Evolutionary conservation across 768 basidiomycete species (phyloP).

Genomic region (Lentinula sp.): DNA sequence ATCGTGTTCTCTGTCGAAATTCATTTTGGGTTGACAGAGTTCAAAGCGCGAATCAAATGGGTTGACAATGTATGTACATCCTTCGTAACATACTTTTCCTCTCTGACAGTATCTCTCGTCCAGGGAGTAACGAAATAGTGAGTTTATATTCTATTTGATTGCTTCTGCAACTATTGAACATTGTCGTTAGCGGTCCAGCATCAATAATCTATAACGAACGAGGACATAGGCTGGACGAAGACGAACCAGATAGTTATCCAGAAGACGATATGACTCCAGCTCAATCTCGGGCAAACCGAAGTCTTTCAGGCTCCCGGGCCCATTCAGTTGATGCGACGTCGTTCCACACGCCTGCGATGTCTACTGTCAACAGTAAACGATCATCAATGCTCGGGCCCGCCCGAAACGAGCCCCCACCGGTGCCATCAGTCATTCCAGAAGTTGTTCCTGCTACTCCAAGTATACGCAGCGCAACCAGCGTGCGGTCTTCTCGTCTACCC

Average conservation of each 20-base stretch:
- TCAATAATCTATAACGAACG: constrained; percentile 80
- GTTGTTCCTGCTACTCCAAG: not conserved
- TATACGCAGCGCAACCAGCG: not conserved
- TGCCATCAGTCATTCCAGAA: not conserved
- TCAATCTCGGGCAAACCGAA: constrained; percentile 32
- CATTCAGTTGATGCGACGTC: constrained; percentile 40
- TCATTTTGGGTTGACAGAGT: constrained; percentile 78
- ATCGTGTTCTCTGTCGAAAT: constrained; percentile 83
- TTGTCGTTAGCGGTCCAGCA: constrained; percentile 58
- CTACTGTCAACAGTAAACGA: constrained; percentile 20
- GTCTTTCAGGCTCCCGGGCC: constrained; percentile 46
- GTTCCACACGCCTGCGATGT: constrained; percentile 18
- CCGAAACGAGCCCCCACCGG: constrained; percentile 10
- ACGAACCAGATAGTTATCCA: constrained; percentile 47
- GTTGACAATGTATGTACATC: constrained; percentile 57
- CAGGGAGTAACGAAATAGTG: constrained; percentile 72
- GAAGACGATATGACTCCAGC: constrained; percentile 55
- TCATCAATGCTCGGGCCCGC: constrained; percentile 14
- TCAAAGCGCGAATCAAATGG: constrained; percentile 80
- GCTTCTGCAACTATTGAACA: not conserved
- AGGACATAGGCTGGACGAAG: constrained; percentile 68
- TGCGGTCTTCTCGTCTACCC: not conserved
- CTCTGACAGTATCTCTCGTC: not conserved
- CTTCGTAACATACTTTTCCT: not conserved
- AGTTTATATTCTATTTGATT: constrained; percentile 18